Percentiles rank a stretch among this genome's conserved stretches.
phyloP scores from a whole-genome alignment of 2,329 filamentous ascomycete genomes.

The Nemania sp. region DNA sequence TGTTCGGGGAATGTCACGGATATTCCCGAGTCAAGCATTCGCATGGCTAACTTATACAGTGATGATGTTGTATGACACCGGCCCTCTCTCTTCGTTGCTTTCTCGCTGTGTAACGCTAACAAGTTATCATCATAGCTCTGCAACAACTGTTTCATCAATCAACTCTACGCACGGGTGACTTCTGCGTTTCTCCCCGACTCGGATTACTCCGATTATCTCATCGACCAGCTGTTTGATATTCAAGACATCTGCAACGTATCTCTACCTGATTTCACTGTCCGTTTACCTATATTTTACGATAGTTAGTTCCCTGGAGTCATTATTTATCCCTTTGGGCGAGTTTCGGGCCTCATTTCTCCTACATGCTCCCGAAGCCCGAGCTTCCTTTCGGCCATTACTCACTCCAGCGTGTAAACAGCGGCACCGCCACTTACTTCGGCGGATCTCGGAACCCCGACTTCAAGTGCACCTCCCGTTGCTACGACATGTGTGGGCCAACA shows the following conservation, averaged over 20 bases:
- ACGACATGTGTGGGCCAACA: background rate
- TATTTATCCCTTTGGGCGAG: too few species aligned
- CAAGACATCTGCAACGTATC: slow-evolving; percentile 1
- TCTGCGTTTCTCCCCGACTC: background rate
- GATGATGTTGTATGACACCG: background rate
- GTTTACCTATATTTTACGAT: background rate
- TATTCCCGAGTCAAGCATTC: background rate
- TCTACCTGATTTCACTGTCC: slow-evolving; percentile 4
- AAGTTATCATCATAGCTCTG: slow-evolving; percentile 3
- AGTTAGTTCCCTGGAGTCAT: too few species aligned
- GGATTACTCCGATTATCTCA: slow-evolving; percentile 6
- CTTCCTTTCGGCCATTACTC: too few species aligned
- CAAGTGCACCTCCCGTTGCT: background rate
- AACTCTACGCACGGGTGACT: background rate
- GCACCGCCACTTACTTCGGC: slow-evolving; percentile 9
- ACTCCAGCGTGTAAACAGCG: too few species aligned
- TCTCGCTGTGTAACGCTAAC: background rate
- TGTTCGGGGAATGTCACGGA: background rate
- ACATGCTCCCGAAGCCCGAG: too few species aligned
- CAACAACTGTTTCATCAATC: slow-evolving; percentile 4
- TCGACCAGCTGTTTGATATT: slow-evolving; percentile 6
- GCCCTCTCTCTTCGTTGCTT: background rate
- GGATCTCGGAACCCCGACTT: background rate
- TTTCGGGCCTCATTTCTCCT: too few species aligned
- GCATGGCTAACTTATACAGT: background rate